Percentiles rank a stretch among this genome's conserved stretches.
phyloP scores from a whole-genome alignment of 164 flowering plant genomes.

The Berberis thunbergii region DNA sequence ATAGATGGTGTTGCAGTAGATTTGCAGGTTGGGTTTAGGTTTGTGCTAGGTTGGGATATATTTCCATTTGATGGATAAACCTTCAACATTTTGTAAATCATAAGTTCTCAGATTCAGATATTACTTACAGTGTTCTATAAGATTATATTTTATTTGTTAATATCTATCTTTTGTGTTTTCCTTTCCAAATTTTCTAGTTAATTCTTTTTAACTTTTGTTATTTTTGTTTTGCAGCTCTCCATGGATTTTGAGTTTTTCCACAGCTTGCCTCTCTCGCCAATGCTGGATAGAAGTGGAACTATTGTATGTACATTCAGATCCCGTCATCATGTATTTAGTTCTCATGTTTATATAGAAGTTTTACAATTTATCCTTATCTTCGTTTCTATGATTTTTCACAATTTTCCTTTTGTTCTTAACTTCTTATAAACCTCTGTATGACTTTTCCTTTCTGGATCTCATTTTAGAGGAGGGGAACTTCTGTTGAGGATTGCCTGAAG shows the following conservation, averaged over 20 bases:
- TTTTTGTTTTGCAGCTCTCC: slow-evolving; percentile 53
- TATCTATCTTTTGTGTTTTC: too few relatives aligned
- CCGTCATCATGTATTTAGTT: slow-evolving; percentile 4
- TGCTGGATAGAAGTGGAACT: slow-evolving; percentile 23
- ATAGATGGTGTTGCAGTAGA: too few relatives aligned
- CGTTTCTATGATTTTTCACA: slow-evolving; percentile 1
- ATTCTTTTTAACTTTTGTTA: not conserved
- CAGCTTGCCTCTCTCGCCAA: slow-evolving; percentile 60
- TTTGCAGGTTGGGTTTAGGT: too few relatives aligned
- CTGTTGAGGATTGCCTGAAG: slow-evolving; percentile 68
- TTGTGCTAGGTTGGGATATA: too few relatives aligned
- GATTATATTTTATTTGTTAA: too few relatives aligned
- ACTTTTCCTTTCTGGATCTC: slow-evolving; percentile 3
- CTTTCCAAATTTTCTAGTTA: too few relatives aligned
- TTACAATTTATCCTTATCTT: not conserved
- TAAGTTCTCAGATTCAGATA: too few relatives aligned
- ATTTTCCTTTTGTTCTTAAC: slow-evolving; percentile 5
- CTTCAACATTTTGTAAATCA: too few relatives aligned
- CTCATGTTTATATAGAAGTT: slow-evolving; percentile 1
- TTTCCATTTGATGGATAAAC: too few relatives aligned
- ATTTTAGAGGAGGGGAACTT: slow-evolving; percentile 47
- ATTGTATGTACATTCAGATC: slow-evolving; percentile 41
- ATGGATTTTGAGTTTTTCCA: slow-evolving; percentile 72
- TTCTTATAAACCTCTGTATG: not conserved
- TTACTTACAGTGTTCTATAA: too few relatives aligned